Conservation (phyloP, 805 yeast species). For the Millerago galiae region DNA sequence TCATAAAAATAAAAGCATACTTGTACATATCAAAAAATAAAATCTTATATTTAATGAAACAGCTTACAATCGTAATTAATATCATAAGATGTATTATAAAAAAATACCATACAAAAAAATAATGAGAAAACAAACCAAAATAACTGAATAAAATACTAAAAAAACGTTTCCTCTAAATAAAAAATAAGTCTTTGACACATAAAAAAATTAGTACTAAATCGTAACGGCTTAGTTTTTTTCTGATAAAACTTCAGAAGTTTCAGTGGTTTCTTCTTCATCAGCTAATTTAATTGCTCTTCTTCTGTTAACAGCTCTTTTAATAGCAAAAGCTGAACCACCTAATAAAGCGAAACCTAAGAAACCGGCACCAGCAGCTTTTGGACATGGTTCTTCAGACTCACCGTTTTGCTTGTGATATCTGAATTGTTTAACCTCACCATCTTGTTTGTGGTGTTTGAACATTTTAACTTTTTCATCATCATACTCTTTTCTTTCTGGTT, state of each 20-base stretch:
- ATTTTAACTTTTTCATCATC: not conserved
- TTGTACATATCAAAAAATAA: slow-evolving; percentile 6
- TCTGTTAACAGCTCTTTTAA: slow-evolving; percentile 2
- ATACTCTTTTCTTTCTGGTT: not conserved
- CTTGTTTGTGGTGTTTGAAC: not conserved
- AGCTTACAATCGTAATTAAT: too few species aligned
- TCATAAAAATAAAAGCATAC: slow-evolving; percentile 1
- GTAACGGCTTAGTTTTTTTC: slow-evolving; percentile 1
- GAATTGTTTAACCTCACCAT: not conserved
- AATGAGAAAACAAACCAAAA: not conserved
- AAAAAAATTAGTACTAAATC: too few species aligned
- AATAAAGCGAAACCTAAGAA: not conserved
- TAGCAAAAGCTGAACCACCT: not conserved
- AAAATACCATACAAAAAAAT: not conserved
- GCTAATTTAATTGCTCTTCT: slow-evolving; percentile 2
- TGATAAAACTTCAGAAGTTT: slow-evolving; percentile 1
- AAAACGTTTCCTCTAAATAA: too few species aligned
- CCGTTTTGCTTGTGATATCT: not conserved
- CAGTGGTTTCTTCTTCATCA: slow-evolving; percentile 4
- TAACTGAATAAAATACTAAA: not conserved
- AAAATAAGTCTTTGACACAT: not conserved
- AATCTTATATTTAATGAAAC: not conserved
- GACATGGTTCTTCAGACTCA: too few species aligned
- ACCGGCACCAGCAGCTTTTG: not conserved
- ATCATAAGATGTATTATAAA: not conserved